Evolutionary conservation across 2,329 filamentous ascomycete species (phyloP).

Genomic region (Xylariaceae sp.): DNA sequence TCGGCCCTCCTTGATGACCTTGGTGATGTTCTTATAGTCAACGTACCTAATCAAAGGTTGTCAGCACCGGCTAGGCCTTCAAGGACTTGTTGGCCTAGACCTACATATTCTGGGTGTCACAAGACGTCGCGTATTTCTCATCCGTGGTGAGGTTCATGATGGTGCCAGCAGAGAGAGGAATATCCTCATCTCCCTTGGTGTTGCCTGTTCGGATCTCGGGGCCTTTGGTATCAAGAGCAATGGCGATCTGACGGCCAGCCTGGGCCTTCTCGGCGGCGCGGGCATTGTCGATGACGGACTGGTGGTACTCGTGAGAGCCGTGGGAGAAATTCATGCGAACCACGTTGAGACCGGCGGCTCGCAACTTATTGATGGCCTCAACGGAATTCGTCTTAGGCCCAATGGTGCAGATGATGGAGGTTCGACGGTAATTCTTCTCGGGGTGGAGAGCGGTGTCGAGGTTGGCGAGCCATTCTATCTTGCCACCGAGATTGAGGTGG

Average conservation of each 20-base stretch:
- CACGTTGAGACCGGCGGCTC: slow-evolving; percentile 89
- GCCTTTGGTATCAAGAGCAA: slow-evolving; percentile 80
- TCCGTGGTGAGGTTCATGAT: slow-evolving; percentile 97
- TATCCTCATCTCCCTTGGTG: slow-evolving; percentile 83
- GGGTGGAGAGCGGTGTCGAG: slow-evolving; percentile 91
- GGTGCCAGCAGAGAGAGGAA: slow-evolving; percentile 80
- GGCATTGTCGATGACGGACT: slow-evolving; percentile 96
- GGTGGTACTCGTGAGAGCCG: slow-evolving; percentile 93
- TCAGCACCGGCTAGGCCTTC: slow-evolving; percentile 7
- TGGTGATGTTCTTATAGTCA: slow-evolving; percentile 99
- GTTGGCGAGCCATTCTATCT: slow-evolving; percentile 65
- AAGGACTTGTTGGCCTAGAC: slow-evolving; percentile 34
- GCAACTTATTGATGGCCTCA: slow-evolving; percentile 94
- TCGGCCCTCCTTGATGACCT: slow-evolving; percentile 88
- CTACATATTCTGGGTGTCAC: slow-evolving; percentile 92
- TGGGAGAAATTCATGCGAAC: slow-evolving; percentile 99
- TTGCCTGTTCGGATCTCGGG: slow-evolving; percentile 66
- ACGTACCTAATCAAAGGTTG: slow-evolving; percentile 67
- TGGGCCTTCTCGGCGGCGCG: slow-evolving; percentile 80
- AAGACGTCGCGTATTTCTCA: slow-evolving; percentile 82
- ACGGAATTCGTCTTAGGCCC: slow-evolving; percentile 99
- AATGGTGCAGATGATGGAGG: slow-evolving; percentile 98
- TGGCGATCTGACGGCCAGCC: slow-evolving; percentile 85
- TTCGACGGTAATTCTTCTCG: slow-evolving; percentile 88
- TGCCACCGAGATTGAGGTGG: slow-evolving; percentile 77